phyloP scores from a whole-genome alignment of 139 green algal species.

The Closterium sp. region DNA sequence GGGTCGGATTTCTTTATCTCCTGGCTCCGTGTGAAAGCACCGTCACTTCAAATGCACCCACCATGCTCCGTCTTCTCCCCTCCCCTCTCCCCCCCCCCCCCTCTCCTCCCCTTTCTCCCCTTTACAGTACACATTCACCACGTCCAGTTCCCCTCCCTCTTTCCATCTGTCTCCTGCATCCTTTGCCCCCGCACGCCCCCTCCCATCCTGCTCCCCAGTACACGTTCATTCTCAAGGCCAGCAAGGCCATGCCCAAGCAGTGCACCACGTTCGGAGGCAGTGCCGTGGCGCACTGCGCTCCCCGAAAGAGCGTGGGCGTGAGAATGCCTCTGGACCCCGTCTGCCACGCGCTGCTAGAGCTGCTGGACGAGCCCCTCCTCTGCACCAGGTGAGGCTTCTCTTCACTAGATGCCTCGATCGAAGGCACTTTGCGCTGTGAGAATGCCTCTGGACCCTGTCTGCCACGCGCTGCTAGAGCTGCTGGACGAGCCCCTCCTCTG shows the following conservation, averaged over 20 bases:
- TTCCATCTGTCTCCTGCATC: not conserved
- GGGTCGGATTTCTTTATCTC: not conserved
- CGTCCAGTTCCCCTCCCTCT: not conserved
- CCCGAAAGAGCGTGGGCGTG: slow-evolving; percentile 40
- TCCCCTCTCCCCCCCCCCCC: no score
- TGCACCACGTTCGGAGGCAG: slow-evolving; percentile 39
- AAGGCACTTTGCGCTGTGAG: no score
- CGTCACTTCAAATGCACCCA: not conserved
- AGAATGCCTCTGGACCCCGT: slow-evolving; percentile 36
- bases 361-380: slow-evolving; percentile 32
- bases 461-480: slow-evolving; percentile 6
- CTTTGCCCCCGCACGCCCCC: not conserved
- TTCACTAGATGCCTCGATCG: no score
- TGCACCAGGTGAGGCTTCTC: slow-evolving; percentile 38
- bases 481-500: slow-evolving; percentile 40
- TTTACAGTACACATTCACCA: not conserved
- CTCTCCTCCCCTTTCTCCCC: not conserved
- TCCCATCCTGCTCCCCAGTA: slow-evolving; percentile 15
- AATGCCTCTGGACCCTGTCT: slow-evolving; percentile 33
- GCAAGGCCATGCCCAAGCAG: slow-evolving; percentile 47
- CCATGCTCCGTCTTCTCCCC: not conserved
- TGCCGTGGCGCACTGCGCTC: slow-evolving; percentile 5
- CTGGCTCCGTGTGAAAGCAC: not conserved
- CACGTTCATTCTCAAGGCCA: slow-evolving; percentile 49
- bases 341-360: slow-evolving; percentile 15